phyloP scores from a whole-genome alignment of 352 stramenopile species.

The Pelagophyceae sp. region DNA sequence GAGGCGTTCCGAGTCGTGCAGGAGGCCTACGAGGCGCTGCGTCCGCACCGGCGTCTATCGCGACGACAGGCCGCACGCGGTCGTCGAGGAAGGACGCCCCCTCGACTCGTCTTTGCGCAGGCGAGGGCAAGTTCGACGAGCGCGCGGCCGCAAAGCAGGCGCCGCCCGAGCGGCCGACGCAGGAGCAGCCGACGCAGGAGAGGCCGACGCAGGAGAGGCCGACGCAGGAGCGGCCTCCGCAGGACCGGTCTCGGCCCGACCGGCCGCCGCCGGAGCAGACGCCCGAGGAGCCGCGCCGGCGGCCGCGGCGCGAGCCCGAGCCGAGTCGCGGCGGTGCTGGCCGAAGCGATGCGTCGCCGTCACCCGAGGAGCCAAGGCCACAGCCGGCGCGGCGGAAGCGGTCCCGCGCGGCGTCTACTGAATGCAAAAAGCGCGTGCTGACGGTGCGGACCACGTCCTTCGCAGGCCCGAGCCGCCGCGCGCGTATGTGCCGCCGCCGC shows the following conservation, averaged over 20 bases:
- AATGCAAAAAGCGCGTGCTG: too few relatives aligned
- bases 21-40: conserved; percentile 89
- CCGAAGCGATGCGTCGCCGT: too few relatives aligned
- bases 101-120: neutral
- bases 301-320: neutral
- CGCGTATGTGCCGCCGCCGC: neutral
- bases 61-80: neutral
- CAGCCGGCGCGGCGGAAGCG: too few relatives aligned
- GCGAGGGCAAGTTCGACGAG: neutral
- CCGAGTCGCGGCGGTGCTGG: neutral
- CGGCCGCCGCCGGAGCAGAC: neutral
- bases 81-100: too few relatives aligned
- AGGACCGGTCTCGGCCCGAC: neutral
- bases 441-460: neutral
- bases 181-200: neutral
- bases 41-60: neutral
- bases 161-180: too few relatives aligned
- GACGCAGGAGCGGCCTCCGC: neutral
- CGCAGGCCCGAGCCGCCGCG: neutral
- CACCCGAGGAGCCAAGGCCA: too few relatives aligned
- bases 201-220: neutral
- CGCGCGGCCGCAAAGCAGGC: too few relatives aligned
- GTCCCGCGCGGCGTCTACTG: too few relatives aligned
- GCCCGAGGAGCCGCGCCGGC: neutral
- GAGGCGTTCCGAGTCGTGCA: conserved; percentile 70